These are phyloP conservation scores for Sordaria brevicollis DNA, from an alignment of 495 filamentous ascomycete genomes.

Conservation along the genomic window DNA sequence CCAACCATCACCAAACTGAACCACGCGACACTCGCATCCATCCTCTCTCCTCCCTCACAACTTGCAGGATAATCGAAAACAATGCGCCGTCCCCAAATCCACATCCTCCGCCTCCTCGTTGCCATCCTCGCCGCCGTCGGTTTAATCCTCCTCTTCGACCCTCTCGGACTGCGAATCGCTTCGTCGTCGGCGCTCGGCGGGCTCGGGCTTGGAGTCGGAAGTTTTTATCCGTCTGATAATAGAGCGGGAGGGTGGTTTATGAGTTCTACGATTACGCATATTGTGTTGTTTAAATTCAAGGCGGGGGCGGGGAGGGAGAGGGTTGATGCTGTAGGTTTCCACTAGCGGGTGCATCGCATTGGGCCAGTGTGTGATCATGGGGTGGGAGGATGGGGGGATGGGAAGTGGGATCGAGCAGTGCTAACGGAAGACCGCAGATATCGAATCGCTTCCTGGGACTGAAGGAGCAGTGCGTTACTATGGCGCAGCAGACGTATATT, in stretches of 20 bases:
- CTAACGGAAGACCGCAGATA: conserved; percentile 5
- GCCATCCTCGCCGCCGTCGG: conserved; percentile 1
- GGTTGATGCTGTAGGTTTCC: conserved; percentile 39
- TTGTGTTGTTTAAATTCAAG: conserved; percentile 56
- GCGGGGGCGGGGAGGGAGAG: conserved; percentile 23
- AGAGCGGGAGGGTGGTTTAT: neutral
- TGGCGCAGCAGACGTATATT: conserved; percentile 46
- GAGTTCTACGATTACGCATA: conserved; percentile 34
- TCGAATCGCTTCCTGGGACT: conserved; percentile 22
- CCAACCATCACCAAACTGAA: too few relatives aligned
- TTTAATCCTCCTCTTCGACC: conserved; percentile 12
- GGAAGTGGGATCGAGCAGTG: too few relatives aligned
- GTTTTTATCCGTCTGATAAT: neutral
- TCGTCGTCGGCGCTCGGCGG: neutral
- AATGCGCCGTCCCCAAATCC: conserved; percentile 7
- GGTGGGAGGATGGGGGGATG: too few relatives aligned
- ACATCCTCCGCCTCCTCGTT: conserved; percentile 4
- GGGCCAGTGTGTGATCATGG: neutral
- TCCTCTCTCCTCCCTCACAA: too few relatives aligned
- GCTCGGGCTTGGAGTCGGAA: too few relatives aligned
- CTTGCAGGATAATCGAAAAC: neutral
- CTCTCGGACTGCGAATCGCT: conserved; percentile 7
- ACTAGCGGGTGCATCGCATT: neutral
- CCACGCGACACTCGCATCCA: neutral
- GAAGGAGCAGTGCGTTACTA: conserved; percentile 37